Percentiles rank a stretch among this genome's conserved stretches.
These are phyloP conservation scores for Acorus calamus DNA, from an alignment of 106 monocot species.

Conservation along the genomic window DNA sequence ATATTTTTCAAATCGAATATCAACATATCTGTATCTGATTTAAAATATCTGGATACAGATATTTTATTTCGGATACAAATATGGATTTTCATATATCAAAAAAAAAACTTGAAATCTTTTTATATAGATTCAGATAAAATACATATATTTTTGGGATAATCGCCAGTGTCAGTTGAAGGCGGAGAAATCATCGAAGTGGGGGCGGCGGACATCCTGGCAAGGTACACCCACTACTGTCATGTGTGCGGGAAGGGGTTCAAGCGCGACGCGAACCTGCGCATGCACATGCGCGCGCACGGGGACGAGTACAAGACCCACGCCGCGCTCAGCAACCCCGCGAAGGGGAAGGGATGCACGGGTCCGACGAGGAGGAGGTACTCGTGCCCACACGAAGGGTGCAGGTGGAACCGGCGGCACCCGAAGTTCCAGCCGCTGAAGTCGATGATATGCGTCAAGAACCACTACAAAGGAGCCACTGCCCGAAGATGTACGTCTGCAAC, in stretches of 20 bases:
- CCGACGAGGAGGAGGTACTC: slow-evolving; percentile 24
- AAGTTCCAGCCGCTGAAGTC: slow-evolving; percentile 59
- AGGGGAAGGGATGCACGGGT: too few species aligned
- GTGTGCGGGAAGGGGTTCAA: slow-evolving; percentile 70
- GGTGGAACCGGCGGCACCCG: slow-evolving; percentile 40
- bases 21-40: too few species aligned
- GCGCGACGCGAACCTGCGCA: slow-evolving; percentile 69
- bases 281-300: slow-evolving; percentile 87
- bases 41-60: too few species aligned
- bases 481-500: slow-evolving; percentile 45
- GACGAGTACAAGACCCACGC: slow-evolving; percentile 45
- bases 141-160: too few species aligned
- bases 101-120: too few species aligned
- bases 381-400: slow-evolving; percentile 49
- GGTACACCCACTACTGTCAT: slow-evolving; percentile 44
- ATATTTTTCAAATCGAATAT: too few species aligned
- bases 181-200: slow-evolving; percentile 47
- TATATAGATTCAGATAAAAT: too few species aligned
- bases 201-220: slow-evolving; percentile 33
- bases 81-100: too few species aligned
- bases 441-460: slow-evolving; percentile 45
- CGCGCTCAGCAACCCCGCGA: slow-evolving; percentile 23
- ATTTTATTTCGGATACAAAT: too few species aligned
- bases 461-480: slow-evolving; percentile 60
- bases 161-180: not conserved